Evolutionary conservation across 2,329 filamentous ascomycete species (phyloP).

Genomic region (Parasarocladium wereldwijsianum): DNA sequence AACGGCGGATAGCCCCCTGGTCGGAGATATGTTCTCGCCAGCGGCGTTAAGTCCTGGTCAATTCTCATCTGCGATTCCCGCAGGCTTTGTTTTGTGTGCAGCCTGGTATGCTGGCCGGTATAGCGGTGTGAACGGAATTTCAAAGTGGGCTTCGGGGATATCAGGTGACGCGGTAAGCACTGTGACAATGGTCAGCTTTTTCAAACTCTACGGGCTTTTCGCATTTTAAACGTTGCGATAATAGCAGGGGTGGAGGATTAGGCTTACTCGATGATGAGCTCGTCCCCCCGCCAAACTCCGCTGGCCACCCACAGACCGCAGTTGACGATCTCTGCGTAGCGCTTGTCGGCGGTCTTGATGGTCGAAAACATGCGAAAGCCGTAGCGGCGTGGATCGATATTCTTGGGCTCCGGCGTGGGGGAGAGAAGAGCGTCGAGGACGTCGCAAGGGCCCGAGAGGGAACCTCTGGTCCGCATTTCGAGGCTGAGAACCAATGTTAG

Average conservation of each 20-base stretch:
- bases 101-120: too few species aligned
- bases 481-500: too few species aligned
- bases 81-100: too few species aligned
- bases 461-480: constrained; percentile 31
- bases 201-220: not conserved
- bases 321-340: constrained; percentile 32
- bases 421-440: constrained; percentile 24
- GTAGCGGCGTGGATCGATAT: constrained; percentile 27
- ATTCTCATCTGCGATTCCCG: too few species aligned
- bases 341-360: constrained; percentile 33
- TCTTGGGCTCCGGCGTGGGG: constrained; percentile 18
- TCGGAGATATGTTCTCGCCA: too few species aligned
- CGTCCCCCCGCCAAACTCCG: constrained; percentile 28
- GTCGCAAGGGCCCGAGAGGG: constrained; percentile 29
- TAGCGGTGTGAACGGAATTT: too few species aligned
- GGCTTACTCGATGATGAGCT: constrained; percentile 30
- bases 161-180: constrained; percentile 20
- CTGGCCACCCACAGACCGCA: constrained; percentile 34
- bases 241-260: not conserved
- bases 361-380: constrained; percentile 33
- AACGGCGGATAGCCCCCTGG: too few species aligned
- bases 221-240: not conserved
- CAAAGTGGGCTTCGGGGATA: too few species aligned
- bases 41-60: too few species aligned
- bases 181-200: constrained; percentile 5